Evolutionary conservation across 352 stramenopile species (phyloP).

Genomic region (Pythium rhizo-oryzae): DNA sequence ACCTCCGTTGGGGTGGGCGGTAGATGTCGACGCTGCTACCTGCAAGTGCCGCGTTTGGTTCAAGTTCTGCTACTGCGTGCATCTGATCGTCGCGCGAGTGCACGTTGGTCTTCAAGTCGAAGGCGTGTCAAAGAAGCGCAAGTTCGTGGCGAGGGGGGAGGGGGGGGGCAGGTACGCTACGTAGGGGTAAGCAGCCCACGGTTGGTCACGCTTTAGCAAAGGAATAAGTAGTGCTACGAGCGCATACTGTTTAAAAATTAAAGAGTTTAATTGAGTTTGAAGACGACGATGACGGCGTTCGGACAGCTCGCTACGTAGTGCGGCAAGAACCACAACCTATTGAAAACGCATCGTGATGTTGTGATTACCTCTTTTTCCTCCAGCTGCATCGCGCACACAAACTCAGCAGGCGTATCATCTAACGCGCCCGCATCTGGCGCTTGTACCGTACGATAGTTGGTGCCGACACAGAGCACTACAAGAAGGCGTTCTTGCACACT

Average conservation of each 20-base stretch:
- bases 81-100: not conserved
- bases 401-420: no score
- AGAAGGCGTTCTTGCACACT: no score
- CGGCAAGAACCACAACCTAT: no score
- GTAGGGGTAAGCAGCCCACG: not conserved
- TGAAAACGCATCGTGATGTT: no score
- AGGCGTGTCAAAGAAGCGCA: conserved; percentile 1
- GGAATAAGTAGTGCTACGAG: not conserved
- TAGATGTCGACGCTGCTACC: not conserved
- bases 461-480: no score
- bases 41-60: not conserved
- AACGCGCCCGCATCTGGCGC: no score
- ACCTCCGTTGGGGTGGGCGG: not conserved
- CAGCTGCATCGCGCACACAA: no score
- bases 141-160: not conserved
- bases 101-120: not conserved
- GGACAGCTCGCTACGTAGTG: no score
- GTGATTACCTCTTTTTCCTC: no score
- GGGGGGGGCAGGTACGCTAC: not conserved
- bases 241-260: no score
- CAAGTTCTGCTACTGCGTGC: not conserved
- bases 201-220: not conserved
- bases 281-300: no score
- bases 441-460: no score
- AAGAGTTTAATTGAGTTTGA: not conserved